These are phyloP conservation scores for Neocucurbitaria cava DNA, from an alignment of 2,329 filamentous ascomycete species.

Conservation along the genomic window DNA sequence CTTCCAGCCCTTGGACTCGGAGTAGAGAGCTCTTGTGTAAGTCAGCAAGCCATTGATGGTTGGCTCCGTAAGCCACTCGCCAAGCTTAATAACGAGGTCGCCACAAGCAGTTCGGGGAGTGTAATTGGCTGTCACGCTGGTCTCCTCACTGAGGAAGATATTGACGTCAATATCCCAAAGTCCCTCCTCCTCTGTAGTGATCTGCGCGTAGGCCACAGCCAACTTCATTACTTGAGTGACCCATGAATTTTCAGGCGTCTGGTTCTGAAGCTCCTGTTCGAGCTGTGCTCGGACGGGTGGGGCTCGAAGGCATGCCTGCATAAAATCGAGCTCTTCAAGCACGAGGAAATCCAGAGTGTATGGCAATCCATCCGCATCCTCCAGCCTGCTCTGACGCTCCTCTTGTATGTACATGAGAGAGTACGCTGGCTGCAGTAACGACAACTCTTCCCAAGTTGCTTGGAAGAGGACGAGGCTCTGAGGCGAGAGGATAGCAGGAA, in stretches of 20 bases:
- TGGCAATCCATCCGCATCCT: constrained; percentile 89
- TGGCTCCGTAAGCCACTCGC: constrained; percentile 82
- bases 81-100: constrained; percentile 89
- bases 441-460: constrained; percentile 87
- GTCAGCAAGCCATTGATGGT: constrained; percentile 80
- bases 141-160: constrained; percentile 93
- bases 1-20: constrained; percentile 63
- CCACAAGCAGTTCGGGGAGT: constrained; percentile 91
- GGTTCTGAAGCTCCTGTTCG: constrained; percentile 72
- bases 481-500: constrained; percentile 79
- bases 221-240: constrained; percentile 87
- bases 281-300: constrained; percentile 88
- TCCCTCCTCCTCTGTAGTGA: constrained; percentile 90
- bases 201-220: constrained; percentile 83
- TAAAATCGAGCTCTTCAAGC: constrained; percentile 91
- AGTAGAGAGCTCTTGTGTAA: constrained; percentile 78
- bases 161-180: constrained; percentile 98
- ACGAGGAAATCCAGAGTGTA: constrained; percentile 95
- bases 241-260: constrained; percentile 71
- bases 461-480: constrained; percentile 85
- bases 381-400: constrained; percentile 84
- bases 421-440: constrained; percentile 74
- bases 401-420: constrained; percentile 84
- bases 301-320: constrained; percentile 88
- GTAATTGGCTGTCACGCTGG: constrained; percentile 93